phyloP scores from a whole-genome alignment of 306 rosid genomes.

The Dalbergia oliveri region DNA sequence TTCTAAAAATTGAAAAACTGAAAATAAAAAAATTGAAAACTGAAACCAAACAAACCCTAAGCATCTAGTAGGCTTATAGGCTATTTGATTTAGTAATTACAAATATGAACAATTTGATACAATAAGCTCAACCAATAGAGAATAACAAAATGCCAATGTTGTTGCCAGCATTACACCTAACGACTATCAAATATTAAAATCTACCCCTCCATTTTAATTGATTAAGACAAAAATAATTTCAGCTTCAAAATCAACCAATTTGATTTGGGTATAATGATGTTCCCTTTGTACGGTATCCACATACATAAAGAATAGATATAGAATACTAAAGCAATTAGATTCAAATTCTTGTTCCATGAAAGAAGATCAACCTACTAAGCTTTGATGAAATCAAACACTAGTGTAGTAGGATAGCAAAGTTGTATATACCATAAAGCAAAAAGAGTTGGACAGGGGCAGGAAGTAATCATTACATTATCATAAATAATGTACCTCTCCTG shows the following conservation, averaged over 20 bases:
- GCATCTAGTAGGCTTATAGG: background rate
- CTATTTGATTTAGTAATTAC: background rate
- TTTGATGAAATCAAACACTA: background rate
- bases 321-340: background rate
- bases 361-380: background rate
- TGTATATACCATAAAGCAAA: slow-evolving; percentile 36
- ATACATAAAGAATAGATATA: slow-evolving; percentile 6
- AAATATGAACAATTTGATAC: background rate
- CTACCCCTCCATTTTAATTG: background rate
- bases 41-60: too few species aligned
- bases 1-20: too few species aligned
- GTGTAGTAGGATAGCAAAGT: background rate
- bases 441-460: slow-evolving; percentile 1
- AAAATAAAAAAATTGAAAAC: too few species aligned
- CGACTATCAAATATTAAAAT: background rate
- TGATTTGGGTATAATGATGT: slow-evolving; percentile 14
- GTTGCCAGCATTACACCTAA: background rate
- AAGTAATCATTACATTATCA: background rate
- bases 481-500: slow-evolving; percentile 70
- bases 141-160: background rate
- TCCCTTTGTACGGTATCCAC: background rate
- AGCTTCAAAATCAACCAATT: slow-evolving; percentile 17
- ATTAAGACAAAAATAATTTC: background rate
- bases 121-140: background rate
- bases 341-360: slow-evolving; percentile 14